Evolutionary conservation across 257 asterid genomes (phyloP).

Genomic region (Nyctanthes arbortristis): DNA sequence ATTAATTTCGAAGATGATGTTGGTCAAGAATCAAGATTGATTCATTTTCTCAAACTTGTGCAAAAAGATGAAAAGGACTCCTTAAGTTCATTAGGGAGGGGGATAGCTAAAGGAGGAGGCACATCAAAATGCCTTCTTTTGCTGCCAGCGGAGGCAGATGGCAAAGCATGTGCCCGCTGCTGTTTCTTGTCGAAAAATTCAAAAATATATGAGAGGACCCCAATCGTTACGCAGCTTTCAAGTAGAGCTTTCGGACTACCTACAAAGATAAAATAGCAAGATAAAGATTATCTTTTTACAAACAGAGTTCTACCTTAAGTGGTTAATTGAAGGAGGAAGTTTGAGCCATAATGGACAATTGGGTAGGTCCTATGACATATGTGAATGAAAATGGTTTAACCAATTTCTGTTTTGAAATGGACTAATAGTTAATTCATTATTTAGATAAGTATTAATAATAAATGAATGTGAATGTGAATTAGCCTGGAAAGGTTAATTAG

Average conservation of each 20-base stretch:
- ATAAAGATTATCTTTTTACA: not conserved
- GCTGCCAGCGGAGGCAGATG: conserved; percentile 31
- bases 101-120: conserved; percentile 78
- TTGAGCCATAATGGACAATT: too few relatives aligned
- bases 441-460: too few relatives aligned
- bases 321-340: too few relatives aligned
- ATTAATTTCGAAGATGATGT: too few relatives aligned
- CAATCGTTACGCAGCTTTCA: conserved; percentile 88
- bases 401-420: too few relatives aligned
- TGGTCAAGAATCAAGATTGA: conserved; percentile 6
- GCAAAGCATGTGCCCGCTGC: conserved; percentile 80
- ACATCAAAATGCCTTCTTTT: conserved; percentile 35
- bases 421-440: too few relatives aligned
- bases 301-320: not conserved
- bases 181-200: conserved; percentile 91
- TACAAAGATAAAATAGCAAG: conserved; percentile 28
- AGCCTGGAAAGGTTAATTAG: too few relatives aligned
- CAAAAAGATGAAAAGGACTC: conserved; percentile 78
- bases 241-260: conserved; percentile 97
- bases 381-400: too few relatives aligned
- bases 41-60: conserved; percentile 61
- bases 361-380: too few relatives aligned
- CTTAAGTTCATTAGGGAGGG: conserved; percentile 81
- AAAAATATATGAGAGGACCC: conserved; percentile 87
- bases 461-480: too few relatives aligned